Base-by-base conservation (phyloP, 352 stramenopile species). In the Pythium periplocum region DNA sequence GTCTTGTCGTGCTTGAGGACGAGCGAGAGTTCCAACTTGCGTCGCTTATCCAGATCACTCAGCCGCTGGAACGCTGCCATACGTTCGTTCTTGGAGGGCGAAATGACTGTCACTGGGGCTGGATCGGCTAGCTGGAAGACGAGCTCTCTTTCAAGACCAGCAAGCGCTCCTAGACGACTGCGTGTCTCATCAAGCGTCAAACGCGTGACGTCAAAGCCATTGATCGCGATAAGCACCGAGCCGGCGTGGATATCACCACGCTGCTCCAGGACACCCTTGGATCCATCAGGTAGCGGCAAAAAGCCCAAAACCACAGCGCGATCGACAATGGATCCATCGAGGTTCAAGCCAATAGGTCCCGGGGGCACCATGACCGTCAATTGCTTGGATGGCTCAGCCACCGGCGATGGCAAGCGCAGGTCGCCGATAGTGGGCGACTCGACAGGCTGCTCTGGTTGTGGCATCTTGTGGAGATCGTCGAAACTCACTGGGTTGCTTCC, bases 261-360 rank as follows among this genome's bases (percentile, higher is more conserved):
- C 6, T 52, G 59, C 51, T 91, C 83, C 7, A 90, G 61, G 11
- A 55, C 60, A 1, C 80, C 78, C 31, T 67, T 68, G 0, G 65
- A 77, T 4, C 83, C 83, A 37, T 89, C 77, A 0, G 70, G 62
- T 4, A 91, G 53, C 32, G 67, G 63, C n/a, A 69, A 51, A 48
- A 91, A 93, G 3, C 80, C 78, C 26, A 84, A 57, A 3, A 93
- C 78, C 36, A 91, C 73, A 2, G 76, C 80, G 7, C 57, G 61
- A 12, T 86, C 62, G 0, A 64, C 45, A 3, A 76, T 57, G n/a
- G 61, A 60, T 17, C 73, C 71, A 45, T 89, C 74, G 12, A 93
- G 52, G 33, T 87, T 79, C 6, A 93, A 59, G 1, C 83, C 83
- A 32, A 93, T 60, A 2, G 80, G 75, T 6, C 83, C 83, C 2